phyloP scores from a whole-genome alignment of 2,329 filamentous ascomycete species.

The Cercospora canescens region DNA sequence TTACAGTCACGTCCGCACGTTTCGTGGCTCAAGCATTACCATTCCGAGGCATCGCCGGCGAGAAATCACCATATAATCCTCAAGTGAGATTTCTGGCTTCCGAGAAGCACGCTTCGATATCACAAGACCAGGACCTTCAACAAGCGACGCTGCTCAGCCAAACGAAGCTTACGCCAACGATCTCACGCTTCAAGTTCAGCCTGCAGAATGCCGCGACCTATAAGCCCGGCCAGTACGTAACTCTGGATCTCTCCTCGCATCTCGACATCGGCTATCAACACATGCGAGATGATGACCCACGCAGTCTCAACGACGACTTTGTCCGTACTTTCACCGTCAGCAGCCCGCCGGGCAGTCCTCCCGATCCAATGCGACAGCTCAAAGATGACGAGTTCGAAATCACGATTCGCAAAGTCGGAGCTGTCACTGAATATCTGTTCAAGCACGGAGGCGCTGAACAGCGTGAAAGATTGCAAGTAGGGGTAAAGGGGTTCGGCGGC shows the following conservation, averaged over 20 bases:
- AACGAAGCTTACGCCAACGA: conserved; percentile 62
- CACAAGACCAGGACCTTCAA: conserved; percentile 26
- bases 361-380: conserved; percentile 26
- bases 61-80: conserved; percentile 78
- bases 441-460: conserved; percentile 31
- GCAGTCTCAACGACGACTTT: conserved; percentile 80
- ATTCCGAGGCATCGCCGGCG: conserved; percentile 62
- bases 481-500: conserved; percentile 73
- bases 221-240: conserved; percentile 74
- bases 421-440: conserved; percentile 67
- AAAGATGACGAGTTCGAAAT: conserved; percentile 63
- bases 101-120: conserved; percentile 49
- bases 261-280: conserved; percentile 75
- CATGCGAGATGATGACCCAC: conserved; percentile 80
- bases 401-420: conserved; percentile 68
- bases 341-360: conserved; percentile 50
- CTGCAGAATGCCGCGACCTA: conserved; percentile 51
- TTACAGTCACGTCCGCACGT: conserved; percentile 61
- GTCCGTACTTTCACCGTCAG: conserved; percentile 82
- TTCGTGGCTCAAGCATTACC: conserved; percentile 66
- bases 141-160: conserved; percentile 61
- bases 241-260: conserved; percentile 69
- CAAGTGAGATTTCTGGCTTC: conserved; percentile 62
- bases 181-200: conserved; percentile 65
- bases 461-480: conserved; percentile 57